A percentile compares a stretch with the other conserved stretches of the same genome.
Conservation (phyloP, 73 alveolate species). For the Breviolum minutum region DNA sequence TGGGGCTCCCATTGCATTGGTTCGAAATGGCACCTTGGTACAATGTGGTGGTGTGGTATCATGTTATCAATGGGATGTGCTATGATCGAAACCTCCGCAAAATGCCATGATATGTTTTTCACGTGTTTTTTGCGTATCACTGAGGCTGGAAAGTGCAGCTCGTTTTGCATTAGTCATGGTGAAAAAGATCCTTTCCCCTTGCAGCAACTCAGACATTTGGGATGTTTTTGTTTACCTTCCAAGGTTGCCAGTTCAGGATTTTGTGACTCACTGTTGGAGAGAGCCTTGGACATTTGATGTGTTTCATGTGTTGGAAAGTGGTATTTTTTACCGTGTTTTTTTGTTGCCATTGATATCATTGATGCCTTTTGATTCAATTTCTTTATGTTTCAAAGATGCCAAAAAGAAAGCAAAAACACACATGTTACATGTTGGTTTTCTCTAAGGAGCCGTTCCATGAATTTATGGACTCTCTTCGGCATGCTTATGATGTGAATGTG, state of each 20-base stretch:
- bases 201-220: too few relatives aligned
- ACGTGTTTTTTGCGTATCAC: too few relatives aligned
- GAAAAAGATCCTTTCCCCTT: too few relatives aligned
- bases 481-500: conserved; percentile 55
- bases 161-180: background rate
- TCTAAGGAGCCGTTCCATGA: conserved; percentile 70
- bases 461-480: conserved; percentile 82
- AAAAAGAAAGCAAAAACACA: too few relatives aligned
- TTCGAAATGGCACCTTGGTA: conserved; percentile 48
- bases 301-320: background rate
- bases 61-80: too few relatives aligned
- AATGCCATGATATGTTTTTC: too few relatives aligned
- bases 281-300: background rate
- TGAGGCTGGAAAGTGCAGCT: conserved; percentile 67
- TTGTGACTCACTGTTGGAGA: conserved; percentile 78
- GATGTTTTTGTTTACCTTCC: background rate
- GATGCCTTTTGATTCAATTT: too few relatives aligned
- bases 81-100: too few relatives aligned
- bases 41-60: background rate
- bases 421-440: too few relatives aligned
- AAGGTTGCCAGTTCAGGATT: conserved; percentile 86
- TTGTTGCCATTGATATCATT: too few relatives aligned
- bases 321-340: too few relatives aligned
- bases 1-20: conserved; percentile 73
- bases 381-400: too few relatives aligned